These are phyloP conservation scores for Starmerella vitae DNA, from an alignment of 805 yeast species.

Conservation along the genomic window DNA sequence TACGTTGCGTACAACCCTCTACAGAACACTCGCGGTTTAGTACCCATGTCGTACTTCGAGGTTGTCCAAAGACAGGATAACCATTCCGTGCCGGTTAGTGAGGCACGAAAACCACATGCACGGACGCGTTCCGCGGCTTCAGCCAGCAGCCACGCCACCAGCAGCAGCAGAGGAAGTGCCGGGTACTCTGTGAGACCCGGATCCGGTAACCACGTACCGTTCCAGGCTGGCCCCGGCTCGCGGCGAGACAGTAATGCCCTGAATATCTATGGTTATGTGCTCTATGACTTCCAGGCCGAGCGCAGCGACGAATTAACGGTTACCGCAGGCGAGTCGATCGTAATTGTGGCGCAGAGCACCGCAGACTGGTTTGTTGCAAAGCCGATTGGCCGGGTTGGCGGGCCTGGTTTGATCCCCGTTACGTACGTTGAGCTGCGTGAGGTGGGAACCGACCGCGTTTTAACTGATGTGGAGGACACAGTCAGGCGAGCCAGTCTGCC, in stretches of 20 bases:
- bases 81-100: constrained; percentile 24
- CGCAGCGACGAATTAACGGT: constrained; percentile 73
- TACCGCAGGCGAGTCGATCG: constrained; percentile 71
- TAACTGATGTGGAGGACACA: constrained; percentile 43
- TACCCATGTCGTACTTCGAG: constrained; percentile 75
- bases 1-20: constrained; percentile 82
- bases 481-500: constrained; percentile 64
- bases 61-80: constrained; percentile 35
- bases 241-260: constrained; percentile 26
- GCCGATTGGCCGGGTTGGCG: constrained; percentile 88
- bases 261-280: constrained; percentile 60
- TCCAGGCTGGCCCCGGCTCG: constrained; percentile 5
- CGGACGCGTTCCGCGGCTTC: constrained; percentile 2
- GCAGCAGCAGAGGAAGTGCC: not conserved
- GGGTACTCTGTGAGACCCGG: not conserved
- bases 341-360: constrained; percentile 91
- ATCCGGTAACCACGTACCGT: not conserved
- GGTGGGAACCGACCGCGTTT: constrained; percentile 47
- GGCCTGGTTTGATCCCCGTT: constrained; percentile 93
- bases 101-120: constrained; percentile 18
- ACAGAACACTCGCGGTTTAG: constrained; percentile 65
- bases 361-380: constrained; percentile 97
- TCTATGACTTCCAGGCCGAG: constrained; percentile 78
- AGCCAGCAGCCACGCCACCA: not conserved
- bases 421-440: constrained; percentile 79